Evolutionary conservation across 2,329 filamentous ascomycete genomes (phyloP).

Genomic region (Talaromyces verruculosus): DNA sequence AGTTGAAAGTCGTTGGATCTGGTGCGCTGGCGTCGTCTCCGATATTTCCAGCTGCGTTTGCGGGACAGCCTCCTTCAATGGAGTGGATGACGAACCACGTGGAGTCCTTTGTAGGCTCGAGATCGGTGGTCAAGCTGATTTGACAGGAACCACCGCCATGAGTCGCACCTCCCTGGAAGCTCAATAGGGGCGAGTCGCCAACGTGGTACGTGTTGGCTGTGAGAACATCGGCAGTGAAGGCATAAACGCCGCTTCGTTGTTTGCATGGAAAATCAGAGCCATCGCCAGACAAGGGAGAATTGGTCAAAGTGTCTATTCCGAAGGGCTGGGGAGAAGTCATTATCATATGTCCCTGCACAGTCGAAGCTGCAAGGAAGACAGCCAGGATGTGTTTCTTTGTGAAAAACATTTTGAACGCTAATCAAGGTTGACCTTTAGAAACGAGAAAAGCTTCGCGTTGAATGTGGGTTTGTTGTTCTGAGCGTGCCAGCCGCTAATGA

Average conservation of each 20-base stretch:
- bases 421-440: background rate
- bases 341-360: slow-evolving; percentile 72
- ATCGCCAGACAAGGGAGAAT: slow-evolving; percentile 60
- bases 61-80: slow-evolving; percentile 81
- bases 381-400: background rate
- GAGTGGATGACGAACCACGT: slow-evolving; percentile 89
- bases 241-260: slow-evolving; percentile 38
- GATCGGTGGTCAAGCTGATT: slow-evolving; percentile 78
- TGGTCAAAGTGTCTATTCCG: slow-evolving; percentile 51
- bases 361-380: slow-evolving; percentile 49
- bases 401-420: slow-evolving; percentile 1
- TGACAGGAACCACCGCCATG: slow-evolving; percentile 96
- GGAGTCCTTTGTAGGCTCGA: slow-evolving; percentile 62
- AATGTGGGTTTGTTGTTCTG: background rate
- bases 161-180: slow-evolving; percentile 69
- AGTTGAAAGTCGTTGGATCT: slow-evolving; percentile 62
- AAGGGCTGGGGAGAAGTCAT: slow-evolving; percentile 70
- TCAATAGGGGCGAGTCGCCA: slow-evolving; percentile 62
- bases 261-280: slow-evolving; percentile 86
- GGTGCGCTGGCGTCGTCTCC: slow-evolving; percentile 45
- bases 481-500: slow-evolving; percentile 11
- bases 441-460: background rate
- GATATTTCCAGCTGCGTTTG: slow-evolving; percentile 60
- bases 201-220: slow-evolving; percentile 61
- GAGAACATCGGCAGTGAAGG: slow-evolving; percentile 2